Evolutionary conservation across 352 stramenopile species (phyloP).

Genomic region (Phytophthora idaei): DNA sequence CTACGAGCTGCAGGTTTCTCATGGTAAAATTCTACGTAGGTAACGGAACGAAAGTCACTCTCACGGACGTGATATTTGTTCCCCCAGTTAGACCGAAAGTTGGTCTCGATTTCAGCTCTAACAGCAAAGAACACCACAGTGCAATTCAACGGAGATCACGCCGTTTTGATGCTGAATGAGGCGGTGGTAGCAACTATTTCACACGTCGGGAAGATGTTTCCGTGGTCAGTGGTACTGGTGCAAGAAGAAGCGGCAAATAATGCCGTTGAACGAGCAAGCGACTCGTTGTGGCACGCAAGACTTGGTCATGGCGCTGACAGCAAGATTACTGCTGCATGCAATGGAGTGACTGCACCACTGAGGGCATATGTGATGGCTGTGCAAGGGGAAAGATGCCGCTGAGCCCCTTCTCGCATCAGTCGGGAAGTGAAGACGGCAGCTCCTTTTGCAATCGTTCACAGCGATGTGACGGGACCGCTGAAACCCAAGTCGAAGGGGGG

Average conservation of each 20-base stretch:
- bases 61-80: background rate
- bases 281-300: background rate
- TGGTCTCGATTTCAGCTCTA: background rate
- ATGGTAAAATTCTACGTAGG: background rate
- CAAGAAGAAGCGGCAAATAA: background rate
- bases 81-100: background rate
- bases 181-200: background rate
- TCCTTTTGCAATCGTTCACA: constrained; percentile 1
- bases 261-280: background rate
- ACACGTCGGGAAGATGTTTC: background rate
- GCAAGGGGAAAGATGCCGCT: background rate
- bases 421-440: background rate
- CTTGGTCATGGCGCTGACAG: background rate
- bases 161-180: too few relatives aligned
- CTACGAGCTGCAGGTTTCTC: background rate
- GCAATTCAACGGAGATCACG: too few relatives aligned
- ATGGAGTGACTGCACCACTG: background rate
- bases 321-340: background rate
- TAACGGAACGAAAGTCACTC: background rate
- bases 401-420: background rate
- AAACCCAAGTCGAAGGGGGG: constrained; percentile 1
- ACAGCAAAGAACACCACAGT: too few relatives aligned
- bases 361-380: background rate
- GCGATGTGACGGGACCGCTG: constrained; percentile 4
- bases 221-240: background rate